Evolutionary conservation across 2,329 filamentous ascomycete species (phyloP).

Genomic region (Sporothrix brasiliensis): DNA sequence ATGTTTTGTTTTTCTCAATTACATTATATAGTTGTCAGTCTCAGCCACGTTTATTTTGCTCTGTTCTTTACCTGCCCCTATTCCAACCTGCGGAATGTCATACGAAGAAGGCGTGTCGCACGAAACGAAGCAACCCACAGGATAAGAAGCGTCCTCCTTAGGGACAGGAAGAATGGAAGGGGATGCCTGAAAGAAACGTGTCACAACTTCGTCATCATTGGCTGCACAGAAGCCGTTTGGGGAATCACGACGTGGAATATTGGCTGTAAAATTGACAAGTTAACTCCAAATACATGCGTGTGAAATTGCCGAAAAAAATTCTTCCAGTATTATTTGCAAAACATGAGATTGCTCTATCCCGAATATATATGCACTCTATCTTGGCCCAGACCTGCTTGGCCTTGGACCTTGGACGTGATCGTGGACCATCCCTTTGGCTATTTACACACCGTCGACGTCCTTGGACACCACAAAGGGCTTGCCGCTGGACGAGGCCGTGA

Average conservation of each 20-base stretch:
- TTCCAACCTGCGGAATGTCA: not conserved
- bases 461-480: conserved; percentile 24
- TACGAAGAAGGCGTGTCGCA: not conserved
- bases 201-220: not conserved
- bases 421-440: not conserved
- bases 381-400: too few relatives aligned
- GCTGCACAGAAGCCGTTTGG: not conserved
- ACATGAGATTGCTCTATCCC: conserved; percentile 19
- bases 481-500: conserved; percentile 41
- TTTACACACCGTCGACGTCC: not conserved
- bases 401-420: too few relatives aligned
- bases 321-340: too few relatives aligned
- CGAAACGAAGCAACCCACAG: not conserved
- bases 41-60: not conserved
- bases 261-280: too few relatives aligned
- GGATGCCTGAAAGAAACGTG: not conserved
- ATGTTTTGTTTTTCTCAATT: too few relatives aligned
- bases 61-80: not conserved
- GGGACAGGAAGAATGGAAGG: too few relatives aligned
- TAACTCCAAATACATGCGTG: too few relatives aligned
- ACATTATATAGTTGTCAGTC: not conserved
- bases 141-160: not conserved
- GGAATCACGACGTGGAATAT: too few relatives aligned
- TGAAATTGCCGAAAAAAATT: too few relatives aligned
- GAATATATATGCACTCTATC: not conserved